phyloP scores from a whole-genome alignment of 768 basidiomycete genomes.

The Dentipellis sp. region DNA sequence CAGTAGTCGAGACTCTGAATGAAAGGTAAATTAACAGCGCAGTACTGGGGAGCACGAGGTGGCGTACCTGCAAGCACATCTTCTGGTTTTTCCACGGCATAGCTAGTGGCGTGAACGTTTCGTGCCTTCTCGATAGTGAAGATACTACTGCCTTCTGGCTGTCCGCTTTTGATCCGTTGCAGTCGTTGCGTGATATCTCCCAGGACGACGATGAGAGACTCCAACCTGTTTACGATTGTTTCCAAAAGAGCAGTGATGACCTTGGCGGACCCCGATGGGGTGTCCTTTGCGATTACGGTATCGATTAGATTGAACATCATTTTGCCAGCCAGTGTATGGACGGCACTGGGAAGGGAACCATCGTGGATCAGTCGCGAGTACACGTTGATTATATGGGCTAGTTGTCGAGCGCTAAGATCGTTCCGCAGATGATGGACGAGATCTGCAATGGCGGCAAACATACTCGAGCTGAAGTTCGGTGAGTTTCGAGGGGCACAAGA shows the following conservation, averaged over 20 bases:
- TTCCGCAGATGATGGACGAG: conserved; percentile 84
- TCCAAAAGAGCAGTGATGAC: conserved; percentile 74
- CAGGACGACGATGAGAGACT: conserved; percentile 63
- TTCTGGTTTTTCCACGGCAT: conserved; percentile 75
- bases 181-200: conserved; percentile 42
- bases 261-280: conserved; percentile 53
- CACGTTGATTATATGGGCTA: conserved; percentile 70
- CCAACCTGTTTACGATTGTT: conserved; percentile 76
- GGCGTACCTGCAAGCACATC: conserved; percentile 63
- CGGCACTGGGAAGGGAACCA: conserved; percentile 63
- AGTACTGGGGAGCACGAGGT: background rate
- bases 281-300: conserved; percentile 67
- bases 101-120: conserved; percentile 71
- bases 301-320: conserved; percentile 88
- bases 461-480: conserved; percentile 44
- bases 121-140: conserved; percentile 76
- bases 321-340: conserved; percentile 89
- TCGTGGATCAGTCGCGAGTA: conserved; percentile 90
- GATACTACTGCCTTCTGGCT: conserved; percentile 38
- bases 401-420: conserved; percentile 70
- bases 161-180: conserved; percentile 34
- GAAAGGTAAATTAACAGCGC: conserved; percentile 1
- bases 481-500: background rate
- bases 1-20: conserved; percentile 72
- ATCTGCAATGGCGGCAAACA: conserved; percentile 86